Conservation (phyloP, 2,329 filamentous ascomycete species). For the Myriangium duriaei region DNA sequence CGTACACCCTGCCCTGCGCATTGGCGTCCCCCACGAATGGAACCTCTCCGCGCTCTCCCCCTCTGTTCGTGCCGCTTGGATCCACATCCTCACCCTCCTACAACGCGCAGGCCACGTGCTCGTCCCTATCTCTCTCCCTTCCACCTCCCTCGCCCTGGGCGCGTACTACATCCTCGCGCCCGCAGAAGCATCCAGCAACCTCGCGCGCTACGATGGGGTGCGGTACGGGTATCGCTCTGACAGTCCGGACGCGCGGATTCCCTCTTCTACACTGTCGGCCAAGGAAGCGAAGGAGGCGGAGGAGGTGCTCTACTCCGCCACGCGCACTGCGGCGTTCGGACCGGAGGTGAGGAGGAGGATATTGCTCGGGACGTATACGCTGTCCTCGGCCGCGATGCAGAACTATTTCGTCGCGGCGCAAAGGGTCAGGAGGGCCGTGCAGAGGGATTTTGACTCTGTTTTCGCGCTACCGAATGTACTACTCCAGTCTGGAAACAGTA, state of each 20-base stretch:
- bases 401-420: constrained; percentile 97
- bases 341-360: constrained; percentile 77
- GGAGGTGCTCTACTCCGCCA: constrained; percentile 54
- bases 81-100: constrained; percentile 46
- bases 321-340: constrained; percentile 65
- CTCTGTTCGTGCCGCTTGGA: constrained; percentile 58
- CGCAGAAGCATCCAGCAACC: constrained; percentile 88
- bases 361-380: constrained; percentile 74
- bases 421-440: constrained; percentile 69
- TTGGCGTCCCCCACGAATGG: constrained; percentile 62
- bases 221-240: constrained; percentile 59
- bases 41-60: constrained; percentile 72
- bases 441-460: constrained; percentile 71
- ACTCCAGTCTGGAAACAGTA: constrained; percentile 20
- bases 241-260: constrained; percentile 39
- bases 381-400: constrained; percentile 82
- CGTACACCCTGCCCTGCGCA: constrained; percentile 25
- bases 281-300: constrained; percentile 12
- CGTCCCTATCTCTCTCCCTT: constrained; percentile 66
- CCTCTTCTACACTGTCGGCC: constrained; percentile 37
- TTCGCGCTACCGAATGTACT: constrained; percentile 63
- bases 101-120: constrained; percentile 55
- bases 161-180: constrained; percentile 94
- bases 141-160: constrained; percentile 72
- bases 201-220: constrained; percentile 95